A percentile compares a stretch with the other conserved stretches of the same genome.
Evolutionary conservation across 108 stramenopile species (phyloP).

Genomic region (Bacterosira constricta): DNA sequence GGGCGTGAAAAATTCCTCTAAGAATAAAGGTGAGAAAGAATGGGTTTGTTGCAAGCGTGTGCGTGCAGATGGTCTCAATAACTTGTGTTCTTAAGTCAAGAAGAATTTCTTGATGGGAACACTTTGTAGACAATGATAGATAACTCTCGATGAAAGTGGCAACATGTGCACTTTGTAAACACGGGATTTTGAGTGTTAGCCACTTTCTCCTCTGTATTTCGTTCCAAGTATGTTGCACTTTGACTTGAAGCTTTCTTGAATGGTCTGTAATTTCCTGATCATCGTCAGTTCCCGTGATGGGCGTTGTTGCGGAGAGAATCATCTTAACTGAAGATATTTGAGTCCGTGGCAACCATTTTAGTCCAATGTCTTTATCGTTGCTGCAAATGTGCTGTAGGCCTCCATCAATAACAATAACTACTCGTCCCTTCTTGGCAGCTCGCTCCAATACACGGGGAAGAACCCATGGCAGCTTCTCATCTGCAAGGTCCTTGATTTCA

Average conservation of each 20-base stretch:
- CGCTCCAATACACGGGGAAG: conserved; percentile 69
- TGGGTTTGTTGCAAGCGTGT: conserved; percentile 12
- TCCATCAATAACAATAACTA: conserved; percentile 71
- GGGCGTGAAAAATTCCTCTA: conserved; percentile 13
- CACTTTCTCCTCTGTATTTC: conserved; percentile 51
- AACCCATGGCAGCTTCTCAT: conserved; percentile 68
- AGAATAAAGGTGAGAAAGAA: conserved; percentile 28
- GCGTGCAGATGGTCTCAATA: conserved; percentile 5
- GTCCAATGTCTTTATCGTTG: conserved; percentile 53
- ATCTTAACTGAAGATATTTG: conserved; percentile 50
- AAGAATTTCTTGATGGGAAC: background rate
- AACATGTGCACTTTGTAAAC: background rate
- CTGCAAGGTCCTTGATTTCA: conserved; percentile 32
- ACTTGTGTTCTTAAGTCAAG: conserved; percentile 1
- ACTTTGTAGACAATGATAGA: background rate
- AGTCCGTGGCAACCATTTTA: conserved; percentile 63
- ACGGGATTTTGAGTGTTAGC: conserved; percentile 13
- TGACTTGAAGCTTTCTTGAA: background rate
- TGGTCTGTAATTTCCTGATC: conserved; percentile 19
- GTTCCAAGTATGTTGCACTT: conserved; percentile 4
- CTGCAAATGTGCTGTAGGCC: conserved; percentile 54
- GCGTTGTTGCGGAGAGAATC: conserved; percentile 58
- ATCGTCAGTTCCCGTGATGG: conserved; percentile 1
- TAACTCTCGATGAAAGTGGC: conserved; percentile 7
- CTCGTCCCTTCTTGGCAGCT: conserved; percentile 59